Base-by-base conservation (phyloP, 2,329 filamentous ascomycete genomes). In the Epichloe festucae region DNA sequence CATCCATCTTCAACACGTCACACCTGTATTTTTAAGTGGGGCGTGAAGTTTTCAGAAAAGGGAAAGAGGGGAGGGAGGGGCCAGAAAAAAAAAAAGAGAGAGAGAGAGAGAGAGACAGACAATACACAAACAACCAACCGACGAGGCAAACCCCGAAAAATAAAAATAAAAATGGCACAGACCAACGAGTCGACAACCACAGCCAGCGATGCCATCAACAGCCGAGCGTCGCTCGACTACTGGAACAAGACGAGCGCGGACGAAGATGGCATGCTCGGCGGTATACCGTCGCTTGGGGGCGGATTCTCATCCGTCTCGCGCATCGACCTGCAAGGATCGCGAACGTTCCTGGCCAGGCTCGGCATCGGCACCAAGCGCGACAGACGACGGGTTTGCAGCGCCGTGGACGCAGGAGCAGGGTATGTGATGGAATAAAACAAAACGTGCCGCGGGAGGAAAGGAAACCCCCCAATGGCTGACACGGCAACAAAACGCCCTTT, bases 211-310 rank as follows among this genome's bases (percentile, higher is more conserved):
- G 47, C 47, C 47, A 38, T 50, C 34, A 19, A 38, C 31, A 39
- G n/a, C 2, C 3, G 27, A 7, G 19, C 40, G 4, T 41, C 17
- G 17, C 44, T 50, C 35, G 4, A 7, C 6, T 79, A 78, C 62
- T 79, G 75, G 76, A 62, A 74, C 49, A 59, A 62, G 21, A 59
- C 73, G 49, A 64, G 66, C 2, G 69, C 73, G 42, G 68, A 73
- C 48, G 66, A 71, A 46, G 77, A 85, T 59, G 87, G 88, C 62
- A 90, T 93, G 84, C 82, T 95, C 1, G 89, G 88, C 55, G 87
- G 90, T 67, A 72, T 72, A 53, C 64, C 71, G 0, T 46, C 54
- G n/a, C 5, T 52, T 11, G 46, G 11, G 6, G 23, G 23, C 5
- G 60, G 58, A 12, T 63, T 63, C 52, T 31, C 48, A 7, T 58